Base-by-base conservation (phyloP, 768 basidiomycete species). In the Russula vinacea region DNA sequence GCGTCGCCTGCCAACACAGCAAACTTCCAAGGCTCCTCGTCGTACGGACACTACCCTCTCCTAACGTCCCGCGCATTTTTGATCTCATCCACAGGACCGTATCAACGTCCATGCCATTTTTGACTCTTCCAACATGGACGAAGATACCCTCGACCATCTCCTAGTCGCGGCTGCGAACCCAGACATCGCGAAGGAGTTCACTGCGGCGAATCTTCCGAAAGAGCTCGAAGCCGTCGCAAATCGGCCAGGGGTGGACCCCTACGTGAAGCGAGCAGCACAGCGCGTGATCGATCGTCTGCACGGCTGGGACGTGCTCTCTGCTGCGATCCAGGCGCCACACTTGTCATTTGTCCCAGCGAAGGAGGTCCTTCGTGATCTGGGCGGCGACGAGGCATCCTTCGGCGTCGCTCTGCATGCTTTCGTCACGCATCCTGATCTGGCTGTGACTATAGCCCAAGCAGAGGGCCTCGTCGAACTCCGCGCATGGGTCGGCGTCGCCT, bases 381-480 rank as follows among this genome's bases (percentile, higher is more conserved):
- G 84, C 13, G 73, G 77, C 2, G 86, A 87, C 53, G 90, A 91
- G 67, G 80, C 82, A 62, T 81, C 88, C 1, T 78, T 87, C 57
- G 90, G 89, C 7, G 84, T 87, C 52, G 90, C 86, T 86, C 75
- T 92, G 14, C 84, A 82, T 60, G 86, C 84, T 11, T 84, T 91
- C 81, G 77, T 84, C 32, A 78, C 79, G n/a, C 82, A 87, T 50
- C 77, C 75, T 0, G 81, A 83, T 60, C 73, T 91, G 16, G 70
- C 79, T 50, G 69, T 76, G 2, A 81, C 78, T 24, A 57, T 65
- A 16, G 40, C 39, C 22, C 55, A 56, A 33, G 32, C 47, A 16
- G 55, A 60, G 60, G 75, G 81, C 3, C 83, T 85, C 70, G 79
- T 79, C 32, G 84, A 86, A 52, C 88, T 91, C 66, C 80, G 86